Percentiles rank a stretch among this genome's conserved stretches.
Evolutionary conservation across 192 early-diverging fungal species (phyloP).

Genomic region (Umbelopsis ramanniana): DNA sequence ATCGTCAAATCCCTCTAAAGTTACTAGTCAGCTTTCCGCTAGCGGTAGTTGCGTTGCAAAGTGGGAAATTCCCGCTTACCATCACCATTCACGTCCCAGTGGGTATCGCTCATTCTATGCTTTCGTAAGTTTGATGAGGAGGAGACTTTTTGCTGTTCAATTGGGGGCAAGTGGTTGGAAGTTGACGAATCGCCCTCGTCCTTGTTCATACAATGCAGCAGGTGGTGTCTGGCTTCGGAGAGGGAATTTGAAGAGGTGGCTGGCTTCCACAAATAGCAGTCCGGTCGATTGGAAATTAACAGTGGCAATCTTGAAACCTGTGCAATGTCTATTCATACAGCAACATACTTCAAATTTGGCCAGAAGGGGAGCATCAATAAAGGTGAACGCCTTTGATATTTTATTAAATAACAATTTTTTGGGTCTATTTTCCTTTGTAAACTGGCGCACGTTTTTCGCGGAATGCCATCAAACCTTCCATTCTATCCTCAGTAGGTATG

Average conservation of each 20-base stretch:
- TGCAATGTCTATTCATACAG: no score
- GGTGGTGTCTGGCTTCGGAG: background rate
- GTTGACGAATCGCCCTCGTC: slow-evolving; percentile 14
- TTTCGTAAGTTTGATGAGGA: slow-evolving; percentile 14
- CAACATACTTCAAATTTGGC: no score
- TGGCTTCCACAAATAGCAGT: background rate
- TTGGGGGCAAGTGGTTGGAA: slow-evolving; percentile 3
- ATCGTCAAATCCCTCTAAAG: slow-evolving; percentile 12
- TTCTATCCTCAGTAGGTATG: slow-evolving; percentile 90
- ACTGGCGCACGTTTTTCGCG: slow-evolving; percentile 41
- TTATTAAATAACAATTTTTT: background rate
- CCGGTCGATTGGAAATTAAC: background rate
- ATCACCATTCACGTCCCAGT: slow-evolving; percentile 21
- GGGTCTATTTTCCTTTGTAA: slow-evolving; percentile 38
- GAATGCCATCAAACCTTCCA: slow-evolving; percentile 78
- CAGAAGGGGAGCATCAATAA: no score
- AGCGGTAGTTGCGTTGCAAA: background rate
- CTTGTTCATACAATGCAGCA: slow-evolving; percentile 13
- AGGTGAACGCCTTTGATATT: no score
- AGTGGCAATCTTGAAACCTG: no score
- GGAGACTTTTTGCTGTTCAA: background rate
- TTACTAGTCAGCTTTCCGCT: background rate
- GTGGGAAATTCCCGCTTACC: background rate
- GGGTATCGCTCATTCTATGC: slow-evolving; percentile 10
- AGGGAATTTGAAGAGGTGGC: slow-evolving; percentile 1